phyloP scores from a whole-genome alignment of 2,329 filamentous ascomycete species.

The Fusarium sp. region DNA sequence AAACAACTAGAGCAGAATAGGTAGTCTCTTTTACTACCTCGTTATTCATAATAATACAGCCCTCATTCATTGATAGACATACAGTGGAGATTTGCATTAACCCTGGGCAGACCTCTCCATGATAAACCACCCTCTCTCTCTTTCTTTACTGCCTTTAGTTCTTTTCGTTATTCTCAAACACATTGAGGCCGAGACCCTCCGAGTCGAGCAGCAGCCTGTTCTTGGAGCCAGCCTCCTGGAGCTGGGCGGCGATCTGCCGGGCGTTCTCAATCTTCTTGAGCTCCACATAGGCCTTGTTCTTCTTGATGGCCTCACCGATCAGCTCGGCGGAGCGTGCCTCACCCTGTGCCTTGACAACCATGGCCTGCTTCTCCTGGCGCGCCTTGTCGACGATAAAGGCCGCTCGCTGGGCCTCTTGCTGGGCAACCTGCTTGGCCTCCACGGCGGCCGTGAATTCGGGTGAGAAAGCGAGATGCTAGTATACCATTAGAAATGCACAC shows the following conservation, averaged over 20 bases:
- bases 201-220: slow-evolving; percentile 96
- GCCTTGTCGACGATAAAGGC: slow-evolving; percentile 99
- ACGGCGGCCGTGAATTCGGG: slow-evolving; percentile 79
- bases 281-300: slow-evolving; percentile 96
- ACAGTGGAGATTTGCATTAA: slow-evolving; percentile 59
- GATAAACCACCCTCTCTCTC: neutral
- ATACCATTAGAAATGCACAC: slow-evolving; percentile 6
- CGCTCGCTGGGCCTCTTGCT: slow-evolving; percentile 95
- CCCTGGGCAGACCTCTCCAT: slow-evolving; percentile 21
- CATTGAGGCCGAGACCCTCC: slow-evolving; percentile 90
- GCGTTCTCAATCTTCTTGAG: slow-evolving; percentile 99
- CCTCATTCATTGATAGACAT: slow-evolving; percentile 47
- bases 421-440: slow-evolving; percentile 79
- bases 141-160: slow-evolving; percentile 32
- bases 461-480: slow-evolving; percentile 76
- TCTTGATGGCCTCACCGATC: slow-evolving; percentile 99
- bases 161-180: slow-evolving; percentile 67
- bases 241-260: slow-evolving; percentile 83
- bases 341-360: slow-evolving; percentile 98
- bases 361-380: slow-evolving; percentile 98
- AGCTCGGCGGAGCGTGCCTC: slow-evolving; percentile 97
- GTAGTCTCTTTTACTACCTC: slow-evolving; percentile 37
- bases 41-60: slow-evolving; percentile 46
- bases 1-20: slow-evolving; percentile 36
- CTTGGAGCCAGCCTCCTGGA: slow-evolving; percentile 86